Percentiles rank a stretch among this genome's conserved stretches.
These are phyloP conservation scores for Phalaenopsis hybrid DNA, from an alignment of 116 monocot genomes.

Conservation along the genomic window DNA sequence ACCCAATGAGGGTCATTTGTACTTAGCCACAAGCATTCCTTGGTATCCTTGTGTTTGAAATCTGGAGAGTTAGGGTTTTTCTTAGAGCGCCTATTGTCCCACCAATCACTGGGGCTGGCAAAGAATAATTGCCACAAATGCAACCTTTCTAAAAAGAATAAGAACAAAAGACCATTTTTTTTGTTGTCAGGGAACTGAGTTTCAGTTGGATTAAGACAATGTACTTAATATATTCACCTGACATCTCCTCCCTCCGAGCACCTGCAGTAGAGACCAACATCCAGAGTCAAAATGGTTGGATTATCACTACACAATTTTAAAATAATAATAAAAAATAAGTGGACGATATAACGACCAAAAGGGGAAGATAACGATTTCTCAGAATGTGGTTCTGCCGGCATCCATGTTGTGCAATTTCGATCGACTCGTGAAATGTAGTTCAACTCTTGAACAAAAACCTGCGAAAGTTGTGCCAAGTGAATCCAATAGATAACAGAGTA, in stretches of 20 bases:
- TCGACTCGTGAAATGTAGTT: constrained; percentile 29
- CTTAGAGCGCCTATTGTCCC: constrained; percentile 66
- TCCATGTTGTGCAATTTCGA: constrained; percentile 9
- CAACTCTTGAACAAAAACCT: constrained; percentile 50
- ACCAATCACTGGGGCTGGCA: constrained; percentile 73
- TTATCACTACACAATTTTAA: background rate
- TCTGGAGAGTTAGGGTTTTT: constrained; percentile 23
- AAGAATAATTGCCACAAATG: constrained; percentile 85
- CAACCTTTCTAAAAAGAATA: constrained; percentile 19
- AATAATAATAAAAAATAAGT: background rate
- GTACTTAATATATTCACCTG: constrained; percentile 12
- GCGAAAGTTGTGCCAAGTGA: background rate
- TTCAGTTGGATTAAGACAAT: background rate
- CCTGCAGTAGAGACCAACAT: background rate
- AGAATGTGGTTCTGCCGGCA: background rate
- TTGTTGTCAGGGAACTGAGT: background rate
- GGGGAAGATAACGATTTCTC: background rate
- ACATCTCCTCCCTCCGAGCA: background rate
- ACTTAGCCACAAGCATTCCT: constrained; percentile 52
- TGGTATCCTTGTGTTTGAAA: constrained; percentile 72
- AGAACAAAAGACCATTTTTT: background rate
- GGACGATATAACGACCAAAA: constrained; percentile 3
- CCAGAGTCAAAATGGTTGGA: background rate
- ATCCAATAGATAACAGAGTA: background rate
- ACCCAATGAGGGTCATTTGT: constrained; percentile 80